A percentile compares a stretch with the other conserved stretches of the same genome.
phyloP scores from a whole-genome alignment of 345 rosid genomes.

The Limnanthes douglasii region DNA sequence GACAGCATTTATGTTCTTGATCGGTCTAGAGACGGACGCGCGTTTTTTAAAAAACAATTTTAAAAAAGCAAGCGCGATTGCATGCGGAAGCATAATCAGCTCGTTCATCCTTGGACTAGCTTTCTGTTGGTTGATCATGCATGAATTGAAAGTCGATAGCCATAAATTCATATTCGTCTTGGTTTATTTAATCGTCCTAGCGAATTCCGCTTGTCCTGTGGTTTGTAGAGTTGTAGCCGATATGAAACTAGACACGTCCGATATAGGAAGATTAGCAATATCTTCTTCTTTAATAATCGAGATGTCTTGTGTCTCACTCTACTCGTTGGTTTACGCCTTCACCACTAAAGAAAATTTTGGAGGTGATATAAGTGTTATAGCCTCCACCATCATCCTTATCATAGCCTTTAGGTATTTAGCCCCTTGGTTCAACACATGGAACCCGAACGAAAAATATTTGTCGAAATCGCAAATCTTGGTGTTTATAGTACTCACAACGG shows the following conservation, averaged over 20 bases:
- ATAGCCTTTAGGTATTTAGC: slow-evolving; percentile 37
- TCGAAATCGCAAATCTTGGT: slow-evolving; percentile 39
- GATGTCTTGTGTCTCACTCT: slow-evolving; percentile 24
- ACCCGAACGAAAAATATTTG: slow-evolving; percentile 47
- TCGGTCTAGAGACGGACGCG: slow-evolving; percentile 57
- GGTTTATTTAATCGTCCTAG: slow-evolving; percentile 21
- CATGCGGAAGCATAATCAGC: slow-evolving; percentile 23
- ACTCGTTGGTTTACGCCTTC: slow-evolving; percentile 11
- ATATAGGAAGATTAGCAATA: slow-evolving; percentile 51
- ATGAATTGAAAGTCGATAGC: slow-evolving; percentile 8
- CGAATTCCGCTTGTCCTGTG: slow-evolving; percentile 59
- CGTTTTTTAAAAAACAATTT: slow-evolving; percentile 36
- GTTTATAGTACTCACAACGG: slow-evolving; percentile 27
- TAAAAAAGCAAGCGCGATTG: slow-evolving; percentile 21
- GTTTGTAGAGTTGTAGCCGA: slow-evolving; percentile 53
- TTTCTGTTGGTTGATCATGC: slow-evolving; percentile 16
- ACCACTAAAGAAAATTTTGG: slow-evolving; percentile 12
- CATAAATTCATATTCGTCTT: slow-evolving; percentile 11
- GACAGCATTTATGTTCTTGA: slow-evolving; percentile 61
- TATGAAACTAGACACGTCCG: slow-evolving; percentile 50
- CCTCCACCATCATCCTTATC: slow-evolving; percentile 17
- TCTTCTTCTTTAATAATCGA: slow-evolving; percentile 41
- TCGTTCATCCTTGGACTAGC: slow-evolving; percentile 24
- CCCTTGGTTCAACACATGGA: slow-evolving; percentile 38
- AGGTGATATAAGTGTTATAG: slow-evolving; percentile 11